Evolutionary conservation across 2,329 filamentous ascomycete genomes (phyloP).

Genomic region (Neofusicoccum laricinum): DNA sequence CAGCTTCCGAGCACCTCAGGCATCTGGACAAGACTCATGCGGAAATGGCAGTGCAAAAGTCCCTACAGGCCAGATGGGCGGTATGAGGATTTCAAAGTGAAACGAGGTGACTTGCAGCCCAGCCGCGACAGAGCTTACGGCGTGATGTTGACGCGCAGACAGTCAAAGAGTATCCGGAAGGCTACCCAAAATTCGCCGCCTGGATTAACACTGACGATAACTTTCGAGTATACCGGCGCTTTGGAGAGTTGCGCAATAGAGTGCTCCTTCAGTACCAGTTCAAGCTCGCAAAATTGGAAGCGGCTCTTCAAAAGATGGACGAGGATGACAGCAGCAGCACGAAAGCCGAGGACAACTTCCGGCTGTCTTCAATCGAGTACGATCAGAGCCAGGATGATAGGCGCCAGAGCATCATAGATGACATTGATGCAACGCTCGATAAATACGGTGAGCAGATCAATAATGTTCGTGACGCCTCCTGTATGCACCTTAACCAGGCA

Average conservation of each 20-base stretch:
- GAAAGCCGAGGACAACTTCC: background rate
- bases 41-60: too few species aligned
- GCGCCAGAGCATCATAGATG: background rate
- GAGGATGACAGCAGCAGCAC: background rate
- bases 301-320: background rate
- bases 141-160: background rate
- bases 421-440: background rate
- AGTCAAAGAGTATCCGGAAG: slow-evolving; percentile 15
- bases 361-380: background rate
- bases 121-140: background rate
- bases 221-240: slow-evolving; percentile 18
- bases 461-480: background rate
- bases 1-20: too few species aligned
- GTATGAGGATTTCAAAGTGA: background rate
- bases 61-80: background rate
- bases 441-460: background rate
- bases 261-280: slow-evolving; percentile 17
- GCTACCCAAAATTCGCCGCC: slow-evolving; percentile 19
- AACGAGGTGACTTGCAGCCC: background rate
- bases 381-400: background rate
- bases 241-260: slow-evolving; percentile 19
- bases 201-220: slow-evolving; percentile 17
- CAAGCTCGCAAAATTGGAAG: slow-evolving; percentile 16
- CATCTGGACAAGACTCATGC: too few species aligned
- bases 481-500: background rate